Evolutionary conservation across 2,329 filamentous ascomycete species (phyloP).

Genomic region (Diaporthe sp.): DNA sequence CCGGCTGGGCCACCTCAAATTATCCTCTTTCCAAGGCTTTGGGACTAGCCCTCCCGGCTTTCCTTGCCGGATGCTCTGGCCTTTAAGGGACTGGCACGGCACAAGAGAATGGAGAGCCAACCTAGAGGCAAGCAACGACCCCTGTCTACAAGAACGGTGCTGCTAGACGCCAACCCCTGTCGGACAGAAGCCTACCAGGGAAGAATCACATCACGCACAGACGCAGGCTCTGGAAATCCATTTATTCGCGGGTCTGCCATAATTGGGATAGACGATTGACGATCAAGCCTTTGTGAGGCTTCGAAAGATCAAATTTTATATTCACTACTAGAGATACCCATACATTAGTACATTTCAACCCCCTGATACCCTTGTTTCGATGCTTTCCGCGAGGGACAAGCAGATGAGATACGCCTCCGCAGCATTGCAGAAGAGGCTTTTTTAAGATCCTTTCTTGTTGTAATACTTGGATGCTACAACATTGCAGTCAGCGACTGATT

Average conservation of each 20-base stretch:
- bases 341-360: background rate
- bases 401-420: background rate
- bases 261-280: too few relatives aligned
- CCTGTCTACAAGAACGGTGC: background rate
- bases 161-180: too few relatives aligned
- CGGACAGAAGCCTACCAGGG: background rate
- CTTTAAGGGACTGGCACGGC: background rate
- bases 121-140: background rate
- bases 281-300: background rate
- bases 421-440: background rate
- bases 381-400: background rate
- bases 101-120: background rate
- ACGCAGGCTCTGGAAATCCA: background rate
- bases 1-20: background rate
- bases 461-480: constrained; percentile 1
- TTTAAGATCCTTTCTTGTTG: background rate
- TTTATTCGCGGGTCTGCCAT: too few relatives aligned
- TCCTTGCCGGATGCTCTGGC: background rate
- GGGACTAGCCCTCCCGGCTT: background rate
- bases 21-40: background rate
- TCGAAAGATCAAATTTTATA: background rate
- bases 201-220: background rate
- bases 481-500: background rate
- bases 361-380: background rate
- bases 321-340: constrained; percentile 16